Percentiles rank a stretch among this genome's conserved stretches.
Conservation (phyloP, 2,329 filamentous ascomycete species). For the Aaosphaeria pasadenensis region DNA sequence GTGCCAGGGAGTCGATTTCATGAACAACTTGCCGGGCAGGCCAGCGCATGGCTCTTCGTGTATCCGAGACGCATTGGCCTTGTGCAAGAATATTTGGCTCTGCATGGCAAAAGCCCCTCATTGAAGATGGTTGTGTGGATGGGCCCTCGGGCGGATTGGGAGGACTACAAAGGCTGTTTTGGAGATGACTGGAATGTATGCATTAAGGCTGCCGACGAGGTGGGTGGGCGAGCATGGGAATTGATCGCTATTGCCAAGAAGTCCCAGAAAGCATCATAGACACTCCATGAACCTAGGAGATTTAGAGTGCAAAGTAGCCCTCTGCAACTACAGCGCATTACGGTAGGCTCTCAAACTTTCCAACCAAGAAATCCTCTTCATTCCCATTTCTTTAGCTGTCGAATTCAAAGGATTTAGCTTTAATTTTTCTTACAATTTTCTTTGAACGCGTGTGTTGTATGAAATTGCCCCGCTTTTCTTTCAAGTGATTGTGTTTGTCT, state of each 20-base stretch:
- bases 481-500: too few relatives aligned
- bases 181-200: conserved; percentile 13
- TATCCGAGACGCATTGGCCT: conserved; percentile 51
- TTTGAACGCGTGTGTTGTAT: too few relatives aligned
- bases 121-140: conserved; percentile 42
- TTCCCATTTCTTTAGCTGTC: too few relatives aligned
- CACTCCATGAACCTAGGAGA: too few relatives aligned
- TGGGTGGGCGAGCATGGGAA: conserved; percentile 34
- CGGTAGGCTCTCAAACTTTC: too few relatives aligned
- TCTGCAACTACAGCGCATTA: too few relatives aligned
- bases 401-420: too few relatives aligned
- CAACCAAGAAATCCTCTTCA: too few relatives aligned
- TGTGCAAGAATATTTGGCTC: conserved; percentile 43
- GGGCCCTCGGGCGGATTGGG: conserved; percentile 44
- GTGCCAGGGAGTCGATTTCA: conserved; percentile 47
- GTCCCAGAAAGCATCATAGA: too few relatives aligned
- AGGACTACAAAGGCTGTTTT: conserved; percentile 30
- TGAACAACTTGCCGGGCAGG: conserved; percentile 40
- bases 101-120: conserved; percentile 16
- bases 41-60: conserved; percentile 51
- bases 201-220: conserved; percentile 16
- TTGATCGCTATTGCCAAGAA: conserved; percentile 21
- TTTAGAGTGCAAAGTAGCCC: too few relatives aligned
- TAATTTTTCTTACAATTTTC: too few relatives aligned
- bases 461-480: too few relatives aligned